Percentiles rank a stretch among this genome's conserved stretches.
Evolutionary conservation across 176 grass and related monocot genomes (phyloP).

Genomic region (Avena atlantica): DNA sequence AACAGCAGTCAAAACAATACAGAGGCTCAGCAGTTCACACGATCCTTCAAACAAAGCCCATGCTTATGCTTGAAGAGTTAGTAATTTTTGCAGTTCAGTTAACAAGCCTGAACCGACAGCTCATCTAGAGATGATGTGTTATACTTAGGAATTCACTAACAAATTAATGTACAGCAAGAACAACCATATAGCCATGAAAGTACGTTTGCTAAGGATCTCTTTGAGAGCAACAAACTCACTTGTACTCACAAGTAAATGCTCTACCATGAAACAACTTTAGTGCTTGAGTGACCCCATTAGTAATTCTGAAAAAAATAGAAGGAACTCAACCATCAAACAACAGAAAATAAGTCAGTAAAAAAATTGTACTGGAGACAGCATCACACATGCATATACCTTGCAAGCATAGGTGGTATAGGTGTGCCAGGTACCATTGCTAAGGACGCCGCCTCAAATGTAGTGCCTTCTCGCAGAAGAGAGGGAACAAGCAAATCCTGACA

Average conservation of each 20-base stretch:
- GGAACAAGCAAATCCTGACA: slow-evolving; percentile 87
- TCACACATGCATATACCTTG: slow-evolving; percentile 57
- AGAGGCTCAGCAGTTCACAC: not conserved
- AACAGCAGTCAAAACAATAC: not conserved
- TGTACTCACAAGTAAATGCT: slow-evolving; percentile 97
- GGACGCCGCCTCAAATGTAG: slow-evolving; percentile 68
- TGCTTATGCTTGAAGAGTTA: slow-evolving; percentile 14
- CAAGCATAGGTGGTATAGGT: slow-evolving; percentile 97
- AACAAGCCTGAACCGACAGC: not conserved
- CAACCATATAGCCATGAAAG: slow-evolving; percentile 1
- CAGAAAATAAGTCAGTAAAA: slow-evolving; percentile 33
- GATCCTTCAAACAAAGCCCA: slow-evolving; percentile 35
- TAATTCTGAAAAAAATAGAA: slow-evolving; percentile 70
- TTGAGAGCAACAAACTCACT: slow-evolving; percentile 69
- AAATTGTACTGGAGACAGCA: slow-evolving; percentile 25
- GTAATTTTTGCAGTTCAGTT: not conserved
- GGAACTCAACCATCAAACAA: slow-evolving; percentile 30
- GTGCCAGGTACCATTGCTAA: slow-evolving; percentile 84
- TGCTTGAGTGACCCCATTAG: slow-evolving; percentile 73
- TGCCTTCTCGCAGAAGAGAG: slow-evolving; percentile 81
- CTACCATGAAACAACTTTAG: slow-evolving; percentile 79
- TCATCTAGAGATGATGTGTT: not conserved
- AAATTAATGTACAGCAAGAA: slow-evolving; percentile 36
- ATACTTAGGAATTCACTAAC: slow-evolving; percentile 14
- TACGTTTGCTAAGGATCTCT: slow-evolving; percentile 25